Conservation (phyloP, 352 stramenopile genomes). For the Pythium chondricola region DNA sequence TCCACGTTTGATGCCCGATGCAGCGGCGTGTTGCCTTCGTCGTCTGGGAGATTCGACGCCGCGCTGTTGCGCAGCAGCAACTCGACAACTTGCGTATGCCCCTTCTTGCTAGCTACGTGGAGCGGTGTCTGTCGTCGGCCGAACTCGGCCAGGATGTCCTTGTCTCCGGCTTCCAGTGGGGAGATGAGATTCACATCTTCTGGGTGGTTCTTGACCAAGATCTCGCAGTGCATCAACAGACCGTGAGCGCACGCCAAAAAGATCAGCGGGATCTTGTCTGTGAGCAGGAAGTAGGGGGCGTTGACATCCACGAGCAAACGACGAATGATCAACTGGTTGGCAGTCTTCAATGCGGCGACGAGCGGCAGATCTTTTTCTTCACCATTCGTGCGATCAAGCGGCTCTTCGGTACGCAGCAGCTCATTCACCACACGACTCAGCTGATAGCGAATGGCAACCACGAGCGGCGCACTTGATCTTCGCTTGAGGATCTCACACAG, state of each 20-base stretch:
- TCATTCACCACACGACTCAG: constrained; percentile 77
- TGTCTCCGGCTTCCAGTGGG: constrained; percentile 67
- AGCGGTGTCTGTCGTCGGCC: constrained; percentile 64
- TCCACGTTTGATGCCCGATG: constrained; percentile 63
- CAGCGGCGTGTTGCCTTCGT: constrained; percentile 76
- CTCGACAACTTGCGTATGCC: constrained; percentile 53
- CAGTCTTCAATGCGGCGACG: constrained; percentile 58
- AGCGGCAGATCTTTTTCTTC: constrained; percentile 60
- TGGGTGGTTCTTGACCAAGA: constrained; percentile 49
- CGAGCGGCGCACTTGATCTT: constrained; percentile 54
- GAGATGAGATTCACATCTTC: constrained; percentile 76
- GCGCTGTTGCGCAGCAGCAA: constrained; percentile 61
- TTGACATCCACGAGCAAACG: constrained; percentile 64
- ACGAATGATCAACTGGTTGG: constrained; percentile 70
- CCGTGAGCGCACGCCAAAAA: constrained; percentile 68
- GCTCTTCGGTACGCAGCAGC: constrained; percentile 44
- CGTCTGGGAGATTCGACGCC: constrained; percentile 66
- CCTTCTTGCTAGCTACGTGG: constrained; percentile 69
- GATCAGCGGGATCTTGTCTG: constrained; percentile 71
- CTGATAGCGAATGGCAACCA: constrained; percentile 76
- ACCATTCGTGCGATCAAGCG: constrained; percentile 35
- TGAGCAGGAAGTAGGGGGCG: constrained; percentile 66
- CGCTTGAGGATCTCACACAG: constrained; percentile 57
- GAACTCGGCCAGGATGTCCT: constrained; percentile 69
- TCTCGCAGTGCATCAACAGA: constrained; percentile 64